Base-by-base conservation (phyloP, 1,284 basidiomycete genomes). In the Puccinia novopanici region DNA sequence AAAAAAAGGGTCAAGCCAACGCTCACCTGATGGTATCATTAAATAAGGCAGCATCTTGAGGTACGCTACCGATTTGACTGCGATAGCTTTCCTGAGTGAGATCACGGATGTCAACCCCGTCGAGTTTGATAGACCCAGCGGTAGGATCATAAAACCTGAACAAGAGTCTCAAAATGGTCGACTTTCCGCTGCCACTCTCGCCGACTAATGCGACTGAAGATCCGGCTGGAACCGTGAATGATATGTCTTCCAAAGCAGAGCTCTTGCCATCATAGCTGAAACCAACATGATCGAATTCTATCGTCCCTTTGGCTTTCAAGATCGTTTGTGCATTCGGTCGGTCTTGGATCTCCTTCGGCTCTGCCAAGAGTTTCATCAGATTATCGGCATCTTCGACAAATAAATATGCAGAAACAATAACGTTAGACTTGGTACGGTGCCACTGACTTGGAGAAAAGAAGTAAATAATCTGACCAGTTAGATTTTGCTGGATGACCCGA, bases 81-180 rank as follows among this genome's bases (percentile, higher is more conserved):
- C 93, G 89, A 63, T 96, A 87, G 81, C 91, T 92, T 52, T 83
- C 81, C 84, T 95, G 93, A 0, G 93, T 94, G 17, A 96, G 89
- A 82, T 93, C 91, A 50, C 91, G 89, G 80, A 97, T 92, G 84
- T 96, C 92, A 84, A 92, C 89, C 0, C 92, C 93, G 84, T 96
- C 93, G 82, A 95, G 91, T 72, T 84, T 75, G 74, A 87, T 86
- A 82, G 91, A 88, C 48, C 92, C 92, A 77, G 89, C 89, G 45
- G 89, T 88, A 27, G 94, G 88, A 84, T 96, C 94, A 85, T 96
- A 95, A 87, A 97, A 94, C 65, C 94, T 89, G 85, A 93, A 96
- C 19, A 97, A 88, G 67, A 94, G 88, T 22, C 93, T 91, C 77
- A 94, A 86, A 76, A 95, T 89, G 0, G 93, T 93, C 13, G 80